Percentiles rank a stretch among this genome's conserved stretches.
Evolutionary conservation across 805 yeast species (phyloP).

Genomic region (Cyberlindnera veronae): DNA sequence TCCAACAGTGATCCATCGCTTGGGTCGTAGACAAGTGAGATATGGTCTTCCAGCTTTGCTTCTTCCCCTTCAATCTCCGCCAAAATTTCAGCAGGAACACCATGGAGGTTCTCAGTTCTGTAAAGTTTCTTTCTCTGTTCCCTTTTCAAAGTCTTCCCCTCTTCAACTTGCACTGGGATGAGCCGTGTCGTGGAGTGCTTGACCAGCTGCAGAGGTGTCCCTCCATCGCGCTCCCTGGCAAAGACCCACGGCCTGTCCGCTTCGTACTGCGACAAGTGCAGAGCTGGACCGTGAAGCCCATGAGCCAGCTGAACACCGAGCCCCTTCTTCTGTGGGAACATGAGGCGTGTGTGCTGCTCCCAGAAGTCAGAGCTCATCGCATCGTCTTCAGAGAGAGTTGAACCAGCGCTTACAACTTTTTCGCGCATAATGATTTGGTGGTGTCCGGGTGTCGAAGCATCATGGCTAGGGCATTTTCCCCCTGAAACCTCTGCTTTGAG

Average conservation of each 20-base stretch:
- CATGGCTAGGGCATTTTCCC: neutral
- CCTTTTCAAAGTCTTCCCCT: neutral
- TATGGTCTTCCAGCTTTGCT: neutral
- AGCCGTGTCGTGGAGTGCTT: conserved; percentile 1
- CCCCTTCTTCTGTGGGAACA: conserved; percentile 41
- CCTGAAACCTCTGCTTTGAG: neutral
- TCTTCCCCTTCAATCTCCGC: conserved; percentile 1
- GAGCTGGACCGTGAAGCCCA: conserved; percentile 38
- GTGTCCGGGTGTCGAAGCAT: neutral
- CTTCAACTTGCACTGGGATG: conserved; percentile 1
- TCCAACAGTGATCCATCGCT: conserved; percentile 24
- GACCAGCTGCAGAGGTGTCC: conserved; percentile 17
- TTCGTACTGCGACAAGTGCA: conserved; percentile 17
- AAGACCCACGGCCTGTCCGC: conserved; percentile 25
- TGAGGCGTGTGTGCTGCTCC: conserved; percentile 1
- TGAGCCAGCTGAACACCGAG: conserved; percentile 41
- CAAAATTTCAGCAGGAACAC: conserved; percentile 2
- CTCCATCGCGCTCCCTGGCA: conserved; percentile 27
- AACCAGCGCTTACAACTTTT: too few species aligned
- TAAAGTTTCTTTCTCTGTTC: neutral
- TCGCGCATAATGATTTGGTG: neutral
- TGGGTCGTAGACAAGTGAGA: conserved; percentile 34
- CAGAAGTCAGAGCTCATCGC: neutral
- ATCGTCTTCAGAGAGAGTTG: neutral
- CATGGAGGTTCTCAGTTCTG: neutral